Percentiles rank a stretch among this genome's conserved stretches.
phyloP scores from a whole-genome alignment of 1,139 yeast genomes.

The Meyerozyma elateridarum region DNA sequence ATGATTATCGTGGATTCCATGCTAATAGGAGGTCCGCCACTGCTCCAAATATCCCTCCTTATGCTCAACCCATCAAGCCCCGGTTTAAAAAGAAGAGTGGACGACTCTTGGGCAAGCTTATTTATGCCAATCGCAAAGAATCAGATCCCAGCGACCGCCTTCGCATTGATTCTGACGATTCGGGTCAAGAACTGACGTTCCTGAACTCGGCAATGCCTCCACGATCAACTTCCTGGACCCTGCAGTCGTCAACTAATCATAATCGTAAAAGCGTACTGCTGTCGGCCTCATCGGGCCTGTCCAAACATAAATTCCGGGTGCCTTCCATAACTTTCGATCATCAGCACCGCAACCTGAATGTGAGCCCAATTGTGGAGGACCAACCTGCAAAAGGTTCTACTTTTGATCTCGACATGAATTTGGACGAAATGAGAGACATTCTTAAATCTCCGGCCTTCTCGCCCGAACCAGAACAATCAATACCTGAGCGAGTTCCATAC shows the following conservation, averaged over 20 bases:
- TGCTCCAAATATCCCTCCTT: conserved; percentile 40
- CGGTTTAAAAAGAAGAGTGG: conserved; percentile 40
- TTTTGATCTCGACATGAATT: conserved; percentile 44
- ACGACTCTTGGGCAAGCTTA: conserved; percentile 45
- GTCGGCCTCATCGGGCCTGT: conserved; percentile 16
- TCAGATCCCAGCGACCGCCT: conserved; percentile 18
- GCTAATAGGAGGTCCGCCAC: conserved; percentile 29
- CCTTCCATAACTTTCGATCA: conserved; percentile 34
- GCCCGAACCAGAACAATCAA: conserved; percentile 7
- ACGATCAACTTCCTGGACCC: conserved; percentile 4
- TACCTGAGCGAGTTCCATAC: conserved; percentile 1
- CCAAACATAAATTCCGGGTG: conserved; percentile 33
- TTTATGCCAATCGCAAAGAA: conserved; percentile 39
- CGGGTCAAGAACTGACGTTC: conserved; percentile 8
- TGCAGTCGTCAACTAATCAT: conserved; percentile 11
- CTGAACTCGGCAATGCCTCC: conserved; percentile 5
- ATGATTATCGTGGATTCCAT: conserved; percentile 48
- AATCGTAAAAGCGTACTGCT: conserved; percentile 18
- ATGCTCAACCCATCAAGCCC: conserved; percentile 48
- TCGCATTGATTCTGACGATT: conserved; percentile 1
- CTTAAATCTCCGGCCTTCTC: conserved; percentile 26
- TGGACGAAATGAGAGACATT: conserved; percentile 51
- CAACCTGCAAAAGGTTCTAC: neutral
- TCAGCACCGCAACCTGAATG: conserved; percentile 13
- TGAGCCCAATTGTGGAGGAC: conserved; percentile 3